Evolutionary conservation across 768 basidiomycete genomes (phyloP).

Genomic region (Phanerochaete sordida): DNA sequence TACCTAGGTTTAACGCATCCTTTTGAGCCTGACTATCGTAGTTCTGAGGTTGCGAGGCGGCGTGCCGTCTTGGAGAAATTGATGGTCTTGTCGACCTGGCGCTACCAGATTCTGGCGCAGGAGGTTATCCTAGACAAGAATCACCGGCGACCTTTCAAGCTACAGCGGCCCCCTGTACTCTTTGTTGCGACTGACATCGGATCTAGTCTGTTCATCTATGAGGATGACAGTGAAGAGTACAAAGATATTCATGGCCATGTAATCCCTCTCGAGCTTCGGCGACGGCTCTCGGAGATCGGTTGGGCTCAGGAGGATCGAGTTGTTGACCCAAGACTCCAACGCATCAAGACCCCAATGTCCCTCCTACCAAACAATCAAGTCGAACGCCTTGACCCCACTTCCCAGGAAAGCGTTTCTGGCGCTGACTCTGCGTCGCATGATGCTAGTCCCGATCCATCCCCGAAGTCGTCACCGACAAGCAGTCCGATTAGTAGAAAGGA

Average conservation of each 20-base stretch:
- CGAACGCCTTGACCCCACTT: conserved; percentile 41
- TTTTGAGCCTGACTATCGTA: conserved; percentile 21
- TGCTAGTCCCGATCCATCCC: conserved; percentile 21
- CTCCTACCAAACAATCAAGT: conserved; percentile 56
- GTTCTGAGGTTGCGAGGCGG: conserved; percentile 46
- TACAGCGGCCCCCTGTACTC: conserved; percentile 64
- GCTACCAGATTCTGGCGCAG: conserved; percentile 66
- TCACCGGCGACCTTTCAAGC: conserved; percentile 63
- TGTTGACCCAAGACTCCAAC: conserved; percentile 52
- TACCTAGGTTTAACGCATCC: not conserved
- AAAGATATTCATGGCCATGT: conserved; percentile 40
- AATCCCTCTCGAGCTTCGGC: conserved; percentile 61
- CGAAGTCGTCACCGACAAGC: conserved; percentile 13
- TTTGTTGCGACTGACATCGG: conserved; percentile 79
- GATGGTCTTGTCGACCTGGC: conserved; percentile 57
- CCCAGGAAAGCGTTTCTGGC: conserved; percentile 21
- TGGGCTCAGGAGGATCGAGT: conserved; percentile 62
- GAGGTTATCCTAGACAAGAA: conserved; percentile 55
- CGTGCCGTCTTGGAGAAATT: conserved; percentile 53
- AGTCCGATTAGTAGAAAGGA: conserved; percentile 48
- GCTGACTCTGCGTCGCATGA: conserved; percentile 8
- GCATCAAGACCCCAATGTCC: conserved; percentile 64
- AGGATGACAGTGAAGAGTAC: conserved; percentile 47
- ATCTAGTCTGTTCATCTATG: conserved; percentile 51
- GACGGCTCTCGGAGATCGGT: conserved; percentile 68